Evolutionary conservation across 345 rosid genomes (phyloP).

Genomic region (Lagerstroemia speciosa): DNA sequence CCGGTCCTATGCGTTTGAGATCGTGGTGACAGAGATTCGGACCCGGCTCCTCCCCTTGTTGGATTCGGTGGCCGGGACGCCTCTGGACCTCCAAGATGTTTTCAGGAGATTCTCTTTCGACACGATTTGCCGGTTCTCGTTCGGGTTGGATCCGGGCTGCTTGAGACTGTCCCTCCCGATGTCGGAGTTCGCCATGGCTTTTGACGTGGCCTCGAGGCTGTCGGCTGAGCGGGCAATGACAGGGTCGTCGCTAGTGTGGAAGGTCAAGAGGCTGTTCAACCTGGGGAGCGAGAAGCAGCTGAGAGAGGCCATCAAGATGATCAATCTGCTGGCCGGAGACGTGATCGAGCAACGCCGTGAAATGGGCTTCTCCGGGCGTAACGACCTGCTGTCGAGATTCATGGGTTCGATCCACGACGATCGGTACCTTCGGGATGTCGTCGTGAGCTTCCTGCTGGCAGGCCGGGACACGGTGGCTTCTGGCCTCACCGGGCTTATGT

Average conservation of each 20-base stretch:
- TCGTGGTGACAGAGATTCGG: conserved; percentile 31
- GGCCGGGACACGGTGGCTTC: conserved; percentile 77
- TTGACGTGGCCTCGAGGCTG: conserved; percentile 44
- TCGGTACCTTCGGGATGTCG: conserved; percentile 52
- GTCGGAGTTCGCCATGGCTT: conserved; percentile 45
- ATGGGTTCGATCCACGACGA: conserved; percentile 44
- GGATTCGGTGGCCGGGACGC: conserved; percentile 5
- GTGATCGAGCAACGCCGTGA: conserved; percentile 35
- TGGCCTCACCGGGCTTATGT: conserved; percentile 54
- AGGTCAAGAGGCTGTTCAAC: conserved; percentile 36
- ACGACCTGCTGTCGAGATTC: conserved; percentile 60
- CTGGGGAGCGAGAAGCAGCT: conserved; percentile 53
- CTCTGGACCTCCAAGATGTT: conserved; percentile 51
- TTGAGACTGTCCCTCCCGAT: conserved; percentile 36
- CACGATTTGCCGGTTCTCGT: conserved; percentile 48
- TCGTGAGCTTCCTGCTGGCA: conserved; percentile 58
- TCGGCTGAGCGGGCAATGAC: conserved; percentile 45
- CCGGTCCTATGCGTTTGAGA: conserved; percentile 35
- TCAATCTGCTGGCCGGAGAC: conserved; percentile 36
- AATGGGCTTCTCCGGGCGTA: conserved; percentile 17
- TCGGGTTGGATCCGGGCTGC: conserved; percentile 59
- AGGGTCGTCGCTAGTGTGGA: conserved; percentile 42
- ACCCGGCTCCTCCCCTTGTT: conserved; percentile 36
- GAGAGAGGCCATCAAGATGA: conserved; percentile 35
- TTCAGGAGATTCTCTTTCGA: conserved; percentile 61